Evolutionary conservation across 306 rosid species (phyloP).

Genomic region (Albizia julibrissin): DNA sequence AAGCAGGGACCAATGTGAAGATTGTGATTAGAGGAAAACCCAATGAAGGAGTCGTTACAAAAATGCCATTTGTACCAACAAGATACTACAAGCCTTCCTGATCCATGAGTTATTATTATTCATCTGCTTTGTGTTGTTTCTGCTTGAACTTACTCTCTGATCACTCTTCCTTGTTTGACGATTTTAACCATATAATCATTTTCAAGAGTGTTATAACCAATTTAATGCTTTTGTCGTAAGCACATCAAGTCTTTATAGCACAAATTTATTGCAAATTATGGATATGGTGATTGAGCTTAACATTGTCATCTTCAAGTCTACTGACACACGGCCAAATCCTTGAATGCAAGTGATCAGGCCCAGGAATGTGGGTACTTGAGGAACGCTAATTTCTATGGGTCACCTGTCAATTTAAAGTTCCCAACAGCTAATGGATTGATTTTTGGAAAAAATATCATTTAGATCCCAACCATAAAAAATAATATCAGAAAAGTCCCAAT

Average conservation of each 20-base stretch:
- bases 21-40: slow-evolving; percentile 80
- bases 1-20: slow-evolving; percentile 91
- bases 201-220: slow-evolving; percentile 33
- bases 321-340: neutral
- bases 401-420: neutral
- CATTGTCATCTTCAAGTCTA: slow-evolving; percentile 18
- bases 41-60: slow-evolving; percentile 87
- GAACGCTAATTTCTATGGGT: neutral
- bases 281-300: slow-evolving; percentile 5
- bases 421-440: neutral
- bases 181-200: slow-evolving; percentile 33
- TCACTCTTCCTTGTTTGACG: slow-evolving; percentile 24
- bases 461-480: too few relatives aligned
- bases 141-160: slow-evolving; percentile 25
- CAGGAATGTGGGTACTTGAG: neutral
- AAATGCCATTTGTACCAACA: slow-evolving; percentile 96
- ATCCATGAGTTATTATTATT: slow-evolving; percentile 38
- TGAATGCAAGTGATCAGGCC: neutral
- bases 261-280: slow-evolving; percentile 12
- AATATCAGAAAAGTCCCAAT: too few relatives aligned
- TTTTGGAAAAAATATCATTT: too few relatives aligned
- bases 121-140: slow-evolving; percentile 39
- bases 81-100: slow-evolving; percentile 90
- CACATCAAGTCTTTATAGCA: slow-evolving; percentile 27
- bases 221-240: slow-evolving; percentile 41